Percentiles rank a stretch among this genome's conserved stretches.
Conservation (phyloP, 2,329 filamentous ascomycete genomes). For the Colletotrichum limetticola region DNA sequence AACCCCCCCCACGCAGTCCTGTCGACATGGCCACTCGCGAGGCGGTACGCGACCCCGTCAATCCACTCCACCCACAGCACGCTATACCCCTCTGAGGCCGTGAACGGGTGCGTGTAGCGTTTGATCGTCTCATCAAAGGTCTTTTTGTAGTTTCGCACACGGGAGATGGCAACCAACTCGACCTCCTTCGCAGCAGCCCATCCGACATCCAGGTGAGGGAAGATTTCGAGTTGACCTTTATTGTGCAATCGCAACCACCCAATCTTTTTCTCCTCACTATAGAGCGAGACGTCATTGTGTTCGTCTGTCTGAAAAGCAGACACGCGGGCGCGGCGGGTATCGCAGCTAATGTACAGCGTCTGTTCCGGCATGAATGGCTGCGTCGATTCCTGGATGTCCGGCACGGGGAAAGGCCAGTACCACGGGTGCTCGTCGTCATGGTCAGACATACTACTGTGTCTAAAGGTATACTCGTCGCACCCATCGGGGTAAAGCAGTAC, state of each 20-base stretch:
- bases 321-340: background rate
- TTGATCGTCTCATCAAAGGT: background rate
- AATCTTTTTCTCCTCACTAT: background rate
- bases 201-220: background rate
- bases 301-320: background rate
- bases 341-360: background rate
- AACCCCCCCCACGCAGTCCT: background rate
- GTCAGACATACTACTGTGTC: background rate
- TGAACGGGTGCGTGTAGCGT: background rate
- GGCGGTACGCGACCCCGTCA: background rate
- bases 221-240: background rate
- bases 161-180: background rate
- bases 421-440: background rate
- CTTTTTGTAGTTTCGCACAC: background rate
- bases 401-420: background rate
- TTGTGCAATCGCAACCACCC: background rate
- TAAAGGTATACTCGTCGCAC: background rate
- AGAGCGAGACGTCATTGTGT: background rate
- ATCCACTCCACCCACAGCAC: background rate
- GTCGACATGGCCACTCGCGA: background rate
- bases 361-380: slow-evolving; percentile 5
- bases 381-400: background rate
- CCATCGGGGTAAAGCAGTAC: background rate
- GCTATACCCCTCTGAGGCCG: background rate
- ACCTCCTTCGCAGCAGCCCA: background rate